Evolutionary conservation across 2,329 filamentous ascomycete genomes (phyloP).

Genomic region (Clarireedia monteithiana): DNA sequence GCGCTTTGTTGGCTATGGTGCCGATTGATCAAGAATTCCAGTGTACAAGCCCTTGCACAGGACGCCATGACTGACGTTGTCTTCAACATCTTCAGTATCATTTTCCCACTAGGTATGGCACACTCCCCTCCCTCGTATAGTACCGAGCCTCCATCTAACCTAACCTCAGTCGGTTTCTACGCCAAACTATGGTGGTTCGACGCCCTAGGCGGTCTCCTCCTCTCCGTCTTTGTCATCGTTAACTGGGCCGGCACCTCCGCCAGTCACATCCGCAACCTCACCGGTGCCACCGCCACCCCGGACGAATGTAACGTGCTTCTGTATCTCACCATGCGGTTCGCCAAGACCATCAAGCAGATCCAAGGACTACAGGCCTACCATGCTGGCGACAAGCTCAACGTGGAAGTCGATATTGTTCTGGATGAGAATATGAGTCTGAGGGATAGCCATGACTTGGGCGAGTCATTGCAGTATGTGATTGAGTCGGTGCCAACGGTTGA

Average conservation of each 20-base stretch:
- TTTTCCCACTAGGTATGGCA: constrained; percentile 45
- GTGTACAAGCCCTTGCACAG: constrained; percentile 55
- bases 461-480: constrained; percentile 55
- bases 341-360: constrained; percentile 44
- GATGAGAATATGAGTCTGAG: constrained; percentile 44
- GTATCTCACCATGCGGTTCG: constrained; percentile 51
- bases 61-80: constrained; percentile 58
- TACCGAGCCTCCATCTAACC: not conserved
- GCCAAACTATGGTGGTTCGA: constrained; percentile 61
- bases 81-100: constrained; percentile 55
- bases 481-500: constrained; percentile 39
- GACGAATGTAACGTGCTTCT: constrained; percentile 47
- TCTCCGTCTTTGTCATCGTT: constrained; percentile 61
- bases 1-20: constrained; percentile 54
- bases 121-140: not conserved
- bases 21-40: constrained; percentile 51
- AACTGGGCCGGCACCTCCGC: constrained; percentile 59
- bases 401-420: constrained; percentile 53
- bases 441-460: constrained; percentile 50
- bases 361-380: constrained; percentile 51
- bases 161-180: constrained; percentile 44
- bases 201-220: constrained; percentile 48
- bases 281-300: constrained; percentile 47
- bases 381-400: constrained; percentile 54
- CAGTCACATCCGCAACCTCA: constrained; percentile 50